Percentiles rank a stretch among this genome's conserved stretches.
Evolutionary conservation across 2,329 filamentous ascomycete genomes (phyloP).

Genomic region (Trichoderma gracile): DNA sequence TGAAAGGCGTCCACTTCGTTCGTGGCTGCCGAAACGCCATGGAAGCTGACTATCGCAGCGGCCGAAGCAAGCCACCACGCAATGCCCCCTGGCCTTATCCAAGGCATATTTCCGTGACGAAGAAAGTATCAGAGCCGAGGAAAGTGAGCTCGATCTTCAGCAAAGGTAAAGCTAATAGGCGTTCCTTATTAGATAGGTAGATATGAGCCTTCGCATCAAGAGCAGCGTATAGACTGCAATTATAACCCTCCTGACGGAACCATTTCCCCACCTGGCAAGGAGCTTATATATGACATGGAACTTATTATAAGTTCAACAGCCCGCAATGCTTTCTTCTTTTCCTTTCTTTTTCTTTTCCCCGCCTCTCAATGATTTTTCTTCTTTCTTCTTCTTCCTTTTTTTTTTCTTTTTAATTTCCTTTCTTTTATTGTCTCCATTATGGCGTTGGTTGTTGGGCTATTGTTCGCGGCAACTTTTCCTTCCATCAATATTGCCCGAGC

Average conservation of each 20-base stretch:
- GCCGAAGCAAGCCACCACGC: neutral
- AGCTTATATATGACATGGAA: neutral
- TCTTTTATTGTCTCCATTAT: too few species aligned
- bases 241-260: neutral
- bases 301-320: too few species aligned
- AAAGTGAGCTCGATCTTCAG: too few species aligned
- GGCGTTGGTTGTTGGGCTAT: neutral
- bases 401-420: too few species aligned
- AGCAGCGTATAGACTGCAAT: neutral
- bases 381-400: too few species aligned
- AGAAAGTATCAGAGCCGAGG: neutral
- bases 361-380: too few species aligned
- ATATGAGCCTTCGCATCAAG: neutral
- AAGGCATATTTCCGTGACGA: neutral
- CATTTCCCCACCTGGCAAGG: neutral
- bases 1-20: neutral
- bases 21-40: neutral
- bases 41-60: neutral
- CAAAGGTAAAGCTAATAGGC: too few species aligned
- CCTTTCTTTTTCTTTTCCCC: too few species aligned
- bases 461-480: too few species aligned
- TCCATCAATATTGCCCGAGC: too few species aligned
- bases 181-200: too few species aligned
- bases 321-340: too few species aligned
- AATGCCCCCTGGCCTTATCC: neutral